Evolutionary conservation across 768 basidiomycete genomes (phyloP).

Genomic region (Podaxis sp.): DNA sequence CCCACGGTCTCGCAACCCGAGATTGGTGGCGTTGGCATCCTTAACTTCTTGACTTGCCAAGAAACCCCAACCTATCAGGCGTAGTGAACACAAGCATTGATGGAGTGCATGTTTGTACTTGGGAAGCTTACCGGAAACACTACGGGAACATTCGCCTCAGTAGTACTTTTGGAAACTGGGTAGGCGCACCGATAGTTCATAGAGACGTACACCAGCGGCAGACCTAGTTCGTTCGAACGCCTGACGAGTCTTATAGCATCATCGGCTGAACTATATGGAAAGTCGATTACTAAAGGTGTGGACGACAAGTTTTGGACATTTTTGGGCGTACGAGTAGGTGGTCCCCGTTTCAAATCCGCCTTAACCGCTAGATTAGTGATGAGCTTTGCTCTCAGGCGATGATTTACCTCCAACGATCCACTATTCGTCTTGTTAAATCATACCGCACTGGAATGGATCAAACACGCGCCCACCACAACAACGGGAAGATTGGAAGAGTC

Average conservation of each 20-base stretch:
- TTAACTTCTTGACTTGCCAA: slow-evolving; percentile 30
- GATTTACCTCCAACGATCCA: slow-evolving; percentile 43
- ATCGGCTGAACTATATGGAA: slow-evolving; percentile 39
- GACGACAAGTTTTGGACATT: neutral
- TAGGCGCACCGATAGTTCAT: slow-evolving; percentile 46
- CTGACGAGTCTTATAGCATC: slow-evolving; percentile 32
- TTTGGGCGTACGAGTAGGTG: slow-evolving; percentile 17
- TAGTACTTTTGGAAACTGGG: neutral
- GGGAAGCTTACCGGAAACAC: slow-evolving; percentile 22
- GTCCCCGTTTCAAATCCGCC: slow-evolving; percentile 28
- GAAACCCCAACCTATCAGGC: slow-evolving; percentile 26
- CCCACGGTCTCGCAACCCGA: slow-evolving; percentile 32
- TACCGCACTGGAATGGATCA: neutral
- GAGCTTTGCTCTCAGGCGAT: neutral
- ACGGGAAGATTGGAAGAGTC: slow-evolving; percentile 43
- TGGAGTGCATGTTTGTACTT: neutral
- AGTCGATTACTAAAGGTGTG: neutral
- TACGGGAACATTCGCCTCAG: slow-evolving; percentile 1
- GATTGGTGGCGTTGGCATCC: slow-evolving; percentile 25
- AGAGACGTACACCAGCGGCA: slow-evolving; percentile 49
- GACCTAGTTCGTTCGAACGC: slow-evolving; percentile 38
- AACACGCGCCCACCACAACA: slow-evolving; percentile 36
- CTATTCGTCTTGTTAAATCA: slow-evolving; percentile 19
- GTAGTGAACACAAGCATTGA: neutral
- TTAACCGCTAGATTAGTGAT: neutral